phyloP scores from a whole-genome alignment of 345 rosid species.

The Eucalyptus tenuipes region DNA sequence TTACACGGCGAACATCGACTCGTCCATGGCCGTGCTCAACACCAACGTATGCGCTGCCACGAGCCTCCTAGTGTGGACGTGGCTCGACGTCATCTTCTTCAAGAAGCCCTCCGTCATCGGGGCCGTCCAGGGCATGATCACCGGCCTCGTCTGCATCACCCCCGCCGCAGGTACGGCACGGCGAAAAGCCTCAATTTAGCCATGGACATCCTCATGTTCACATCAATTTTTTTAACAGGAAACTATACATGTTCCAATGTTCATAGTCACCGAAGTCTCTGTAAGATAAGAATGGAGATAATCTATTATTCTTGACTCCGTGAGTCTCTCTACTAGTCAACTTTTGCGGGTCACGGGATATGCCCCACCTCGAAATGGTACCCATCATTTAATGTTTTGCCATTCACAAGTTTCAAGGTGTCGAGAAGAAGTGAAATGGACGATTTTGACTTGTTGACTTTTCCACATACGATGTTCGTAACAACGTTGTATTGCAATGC shows the following conservation, averaged over 20 bases:
- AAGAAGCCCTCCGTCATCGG: constrained; percentile 23
- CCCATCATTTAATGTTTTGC: not conserved
- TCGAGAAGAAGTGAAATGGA: not conserved
- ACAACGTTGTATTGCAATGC: not conserved
- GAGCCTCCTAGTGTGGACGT: constrained; percentile 23
- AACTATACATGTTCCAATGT: fast-evolving
- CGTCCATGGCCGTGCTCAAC: constrained; percentile 27
- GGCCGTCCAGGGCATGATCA: constrained; percentile 30
- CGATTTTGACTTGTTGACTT: not conserved
- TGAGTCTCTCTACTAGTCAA: not conserved
- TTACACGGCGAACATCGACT: constrained; percentile 10
- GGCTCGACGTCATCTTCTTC: constrained; percentile 14
- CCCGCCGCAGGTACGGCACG: constrained; percentile 16
- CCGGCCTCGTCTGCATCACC: constrained; percentile 32
- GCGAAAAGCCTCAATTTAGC: not conserved
- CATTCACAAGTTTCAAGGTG: not conserved
- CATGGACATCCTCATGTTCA: not conserved
- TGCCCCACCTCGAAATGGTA: not conserved
- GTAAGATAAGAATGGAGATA: not conserved
- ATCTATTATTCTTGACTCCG: not conserved
- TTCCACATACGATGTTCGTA: not conserved
- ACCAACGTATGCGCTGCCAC: constrained; percentile 27
- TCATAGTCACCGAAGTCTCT: not conserved
- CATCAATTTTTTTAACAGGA: not conserved
- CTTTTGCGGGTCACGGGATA: not conserved